phyloP scores from a whole-genome alignment of 192 early-diverging fungal species.

The Obelidium mucronatum region DNA sequence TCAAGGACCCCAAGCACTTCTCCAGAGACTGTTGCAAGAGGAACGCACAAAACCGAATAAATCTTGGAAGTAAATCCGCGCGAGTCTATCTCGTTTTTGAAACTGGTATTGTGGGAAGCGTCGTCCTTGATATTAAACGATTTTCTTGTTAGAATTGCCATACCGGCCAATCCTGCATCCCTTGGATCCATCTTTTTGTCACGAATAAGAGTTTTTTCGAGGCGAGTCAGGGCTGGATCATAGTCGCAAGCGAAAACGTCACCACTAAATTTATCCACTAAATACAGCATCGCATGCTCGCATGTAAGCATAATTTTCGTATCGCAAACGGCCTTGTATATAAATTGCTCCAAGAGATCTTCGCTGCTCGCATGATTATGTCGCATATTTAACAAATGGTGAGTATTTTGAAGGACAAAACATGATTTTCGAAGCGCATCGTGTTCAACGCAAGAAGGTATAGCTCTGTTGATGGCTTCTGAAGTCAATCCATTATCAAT shows the following conservation, averaged over 20 bases:
- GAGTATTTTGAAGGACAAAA: not conserved
- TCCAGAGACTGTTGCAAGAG: not conserved
- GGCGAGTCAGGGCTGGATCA: not conserved
- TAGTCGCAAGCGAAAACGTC: slow-evolving; percentile 7
- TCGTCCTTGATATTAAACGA: slow-evolving; percentile 4
- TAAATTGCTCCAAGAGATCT: not conserved
- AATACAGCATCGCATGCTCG: slow-evolving; percentile 12
- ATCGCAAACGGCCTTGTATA: not conserved
- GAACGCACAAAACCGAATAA: slow-evolving; percentile 18
- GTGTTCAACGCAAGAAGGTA: not conserved
- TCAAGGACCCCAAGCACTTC: slow-evolving; percentile 14
- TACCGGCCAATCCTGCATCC: slow-evolving; percentile 15
- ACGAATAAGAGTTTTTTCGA: slow-evolving; percentile 24
- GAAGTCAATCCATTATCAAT: not conserved
- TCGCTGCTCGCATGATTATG: not conserved
- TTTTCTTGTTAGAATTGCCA: not conserved
- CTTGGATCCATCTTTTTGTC: not conserved
- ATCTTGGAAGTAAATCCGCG: not conserved
- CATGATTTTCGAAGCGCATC: slow-evolving; percentile 10
- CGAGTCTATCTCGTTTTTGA: slow-evolving; percentile 8
- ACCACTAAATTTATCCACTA: not conserved
- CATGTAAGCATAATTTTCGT: slow-evolving; percentile 11
- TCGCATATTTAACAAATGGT: not conserved
- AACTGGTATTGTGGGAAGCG: not conserved
- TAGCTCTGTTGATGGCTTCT: not conserved